Evolutionary conservation across 805 yeast species (phyloP).

Genomic region (Saccharomycopsis malanga): DNA sequence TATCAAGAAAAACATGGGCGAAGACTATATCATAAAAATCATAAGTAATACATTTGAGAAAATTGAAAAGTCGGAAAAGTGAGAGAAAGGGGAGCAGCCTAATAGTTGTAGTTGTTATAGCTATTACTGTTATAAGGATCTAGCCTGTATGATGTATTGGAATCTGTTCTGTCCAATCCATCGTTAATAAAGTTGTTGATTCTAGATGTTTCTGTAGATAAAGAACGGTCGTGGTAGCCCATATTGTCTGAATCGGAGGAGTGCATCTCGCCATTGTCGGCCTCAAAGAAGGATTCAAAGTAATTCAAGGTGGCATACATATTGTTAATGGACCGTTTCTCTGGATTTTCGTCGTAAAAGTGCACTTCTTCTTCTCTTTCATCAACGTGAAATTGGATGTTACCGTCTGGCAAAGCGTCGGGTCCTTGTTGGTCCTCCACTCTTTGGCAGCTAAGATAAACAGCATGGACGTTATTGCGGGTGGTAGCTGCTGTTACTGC

Average conservation of each 20-base stretch:
- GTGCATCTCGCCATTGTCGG: slow-evolving; percentile 10
- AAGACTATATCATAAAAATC: too few species aligned
- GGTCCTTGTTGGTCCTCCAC: slow-evolving; percentile 27
- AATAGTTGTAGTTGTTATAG: slow-evolving; percentile 11
- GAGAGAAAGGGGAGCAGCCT: too few species aligned
- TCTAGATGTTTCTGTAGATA: slow-evolving; percentile 18
- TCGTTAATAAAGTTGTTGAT: slow-evolving; percentile 6
- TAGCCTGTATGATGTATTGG: slow-evolving; percentile 12
- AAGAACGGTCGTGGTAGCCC: slow-evolving; percentile 11
- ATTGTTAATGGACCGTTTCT: slow-evolving; percentile 19
- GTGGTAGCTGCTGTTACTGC: slow-evolving; percentile 83
- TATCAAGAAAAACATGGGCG: not conserved
- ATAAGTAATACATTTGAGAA: too few species aligned
- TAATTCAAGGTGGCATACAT: slow-evolving; percentile 22
- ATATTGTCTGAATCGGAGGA: slow-evolving; percentile 3
- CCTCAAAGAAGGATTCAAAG: slow-evolving; percentile 22
- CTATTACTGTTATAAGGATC: slow-evolving; percentile 19
- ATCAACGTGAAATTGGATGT: slow-evolving; percentile 27
- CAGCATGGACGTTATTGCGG: slow-evolving; percentile 91
- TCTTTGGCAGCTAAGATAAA: slow-evolving; percentile 68
- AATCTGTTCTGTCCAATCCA: slow-evolving; percentile 14
- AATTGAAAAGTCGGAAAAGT: too few species aligned
- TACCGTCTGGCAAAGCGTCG: slow-evolving; percentile 33
- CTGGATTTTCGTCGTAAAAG: slow-evolving; percentile 11
- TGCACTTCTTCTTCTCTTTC: slow-evolving; percentile 14